Base-by-base conservation (phyloP, 2,329 filamentous ascomycete species). In the Colletotrichum paranaense region DNA sequence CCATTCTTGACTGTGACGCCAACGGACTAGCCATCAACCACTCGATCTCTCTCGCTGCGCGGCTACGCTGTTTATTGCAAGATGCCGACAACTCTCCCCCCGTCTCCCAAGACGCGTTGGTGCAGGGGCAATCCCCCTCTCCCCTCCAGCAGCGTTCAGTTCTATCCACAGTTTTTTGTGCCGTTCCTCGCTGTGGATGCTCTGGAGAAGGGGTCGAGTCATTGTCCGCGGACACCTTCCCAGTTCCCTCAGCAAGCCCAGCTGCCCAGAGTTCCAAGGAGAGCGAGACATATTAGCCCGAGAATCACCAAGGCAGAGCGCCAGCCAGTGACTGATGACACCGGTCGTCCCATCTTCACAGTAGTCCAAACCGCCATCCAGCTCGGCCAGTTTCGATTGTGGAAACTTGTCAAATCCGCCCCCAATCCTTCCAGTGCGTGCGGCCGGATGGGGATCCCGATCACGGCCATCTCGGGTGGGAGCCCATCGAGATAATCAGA, bases 201-300 rank as follows among this genome's bases (percentile, higher is more conserved):
- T 70, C 70, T 73, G 59, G 55, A 69, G 70, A 70, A 56, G 59
- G 26, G 42, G 42, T 35, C 67, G 67, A 73, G 70, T 73, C 70
- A 73, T 69, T 28, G 55, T 57, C 52, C 58, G 30, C 35, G 38
- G 57, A 38, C 68, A 72, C 64, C 19, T 57, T 62, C 58, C 56
- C 68, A 53, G 14, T 59, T 53, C 35, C 19, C 38, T 28, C 49
- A 5, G 42, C 42, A 19, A n/a, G 42, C 42, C 42, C 60, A 53
- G 26, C 42, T 52, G 19, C 60, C 67, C 60, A 70, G 70, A 65
- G 30, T 14, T 26, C 35, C 26, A 6, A 42, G 38, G 38, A 19
- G 14, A 56, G 66, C 60, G 30, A 73, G 24, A 56, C 32, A 30
- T 32, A 28, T 16, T 55, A 11, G 32, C 38, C 62, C 67, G 65